Conservation (phyloP, 768 basidiomycete genomes). For the Amanita pallidorosea region DNA sequence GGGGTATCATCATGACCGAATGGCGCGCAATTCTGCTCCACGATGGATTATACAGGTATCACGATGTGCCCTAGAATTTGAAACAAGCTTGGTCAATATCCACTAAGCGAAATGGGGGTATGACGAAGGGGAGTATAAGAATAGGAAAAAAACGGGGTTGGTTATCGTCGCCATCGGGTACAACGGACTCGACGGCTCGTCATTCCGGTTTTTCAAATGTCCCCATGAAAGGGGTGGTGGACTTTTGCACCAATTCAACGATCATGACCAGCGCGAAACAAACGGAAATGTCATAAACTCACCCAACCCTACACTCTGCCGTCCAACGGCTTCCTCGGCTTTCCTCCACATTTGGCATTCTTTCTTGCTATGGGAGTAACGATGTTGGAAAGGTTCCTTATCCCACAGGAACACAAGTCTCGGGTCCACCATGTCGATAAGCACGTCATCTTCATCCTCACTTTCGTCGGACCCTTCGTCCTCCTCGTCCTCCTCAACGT, state of each 20-base stretch:
- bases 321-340: constrained; percentile 17
- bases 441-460: constrained; percentile 3
- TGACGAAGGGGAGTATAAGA: background rate
- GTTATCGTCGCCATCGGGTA: background rate
- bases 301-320: constrained; percentile 4
- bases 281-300: background rate
- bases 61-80: background rate
- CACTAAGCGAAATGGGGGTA: background rate
- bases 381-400: constrained; percentile 26
- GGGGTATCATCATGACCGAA: background rate
- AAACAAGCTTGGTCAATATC: background rate
- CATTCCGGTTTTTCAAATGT: background rate
- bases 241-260: background rate
- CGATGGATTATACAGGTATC: background rate
- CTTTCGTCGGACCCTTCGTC: background rate
- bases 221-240: background rate
- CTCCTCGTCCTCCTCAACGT: constrained; percentile 5
- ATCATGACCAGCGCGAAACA: background rate
- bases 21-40: background rate
- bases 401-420: constrained; percentile 27
- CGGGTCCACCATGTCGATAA: constrained; percentile 15
- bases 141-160: background rate
- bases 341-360: constrained; percentile 23
- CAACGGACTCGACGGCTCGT: background rate
- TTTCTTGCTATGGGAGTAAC: constrained; percentile 23